Base-by-base conservation (phyloP, 2,329 filamentous ascomycete species). In the Magnaporthiopsis incrustans region DNA sequence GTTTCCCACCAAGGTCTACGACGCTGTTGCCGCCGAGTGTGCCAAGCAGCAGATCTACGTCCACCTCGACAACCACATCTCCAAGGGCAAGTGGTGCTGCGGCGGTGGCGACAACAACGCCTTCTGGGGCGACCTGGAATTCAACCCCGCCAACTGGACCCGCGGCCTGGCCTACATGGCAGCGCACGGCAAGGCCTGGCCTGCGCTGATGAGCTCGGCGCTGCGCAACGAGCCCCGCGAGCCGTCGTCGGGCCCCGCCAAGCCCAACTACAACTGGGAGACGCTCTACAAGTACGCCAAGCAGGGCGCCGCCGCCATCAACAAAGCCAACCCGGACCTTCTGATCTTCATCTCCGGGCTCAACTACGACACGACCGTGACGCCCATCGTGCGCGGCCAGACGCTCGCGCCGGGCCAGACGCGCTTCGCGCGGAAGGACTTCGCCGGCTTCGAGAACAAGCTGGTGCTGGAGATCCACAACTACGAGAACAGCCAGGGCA, bases 101-200 rank as follows among this genome's bases (percentile, higher is more conserved):
- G 77, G 75, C 11, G 75, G 72, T 0, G 74, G 70, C 0, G 85
- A 87, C 62, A 83, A 82, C 3, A 87, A 87, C 70, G 74, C 78
- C 30, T 87, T 84, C 84, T 87, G 84, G 74, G 83, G 85, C 14
- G 86, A 89, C 69, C 78, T 73, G 0, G 79, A 86, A 68, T 89
- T 87, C 67, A 72, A 82, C 64, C 77, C 81, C 0, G 73, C 76
- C 1, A 87, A 87, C 57, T 89, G 87, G 87, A 77, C 80, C 7
- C 77, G 86, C 11, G 87, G 86, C 0, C 75, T 85, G 27, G 72
- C 74, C 0, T 89, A 82, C 69, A 88, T 89, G 82, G 82, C 85
- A 0, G 71, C 78, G 2, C 85, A 87, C 67, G 79, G 74, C n/a
- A 77, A 79, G 66, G 70, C 71, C 4, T 84, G 81, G 82, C 70